Percentiles rank a stretch among this genome's conserved stretches.
Conservation (phyloP, 2,329 filamentous ascomycete species). For the Fusarium secorum region DNA sequence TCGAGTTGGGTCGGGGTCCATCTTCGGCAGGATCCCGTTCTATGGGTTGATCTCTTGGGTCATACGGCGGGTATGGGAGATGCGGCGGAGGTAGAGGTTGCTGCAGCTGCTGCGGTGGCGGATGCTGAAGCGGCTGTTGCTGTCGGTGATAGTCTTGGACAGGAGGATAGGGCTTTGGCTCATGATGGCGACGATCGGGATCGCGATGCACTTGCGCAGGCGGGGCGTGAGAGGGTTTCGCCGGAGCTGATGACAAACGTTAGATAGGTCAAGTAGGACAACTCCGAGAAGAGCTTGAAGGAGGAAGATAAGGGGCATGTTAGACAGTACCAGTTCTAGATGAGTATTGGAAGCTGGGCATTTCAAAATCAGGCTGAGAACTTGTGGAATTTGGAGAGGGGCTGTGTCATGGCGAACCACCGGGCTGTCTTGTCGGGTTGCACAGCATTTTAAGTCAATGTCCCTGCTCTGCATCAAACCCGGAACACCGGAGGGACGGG, state of each 20-base stretch:
- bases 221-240: no score
- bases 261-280: no score
- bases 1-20: conserved; percentile 60
- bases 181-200: no score
- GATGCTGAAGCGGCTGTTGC: no score
- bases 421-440: neutral
- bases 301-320: conserved; percentile 40
- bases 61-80: conserved; percentile 54
- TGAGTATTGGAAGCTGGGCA: neutral
- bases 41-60: conserved; percentile 59
- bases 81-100: conserved; percentile 47
- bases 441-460: neutral
- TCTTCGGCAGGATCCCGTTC: conserved; percentile 64
- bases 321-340: neutral
- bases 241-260: no score
- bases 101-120: conserved; percentile 16
- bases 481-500: neutral
- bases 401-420: neutral
- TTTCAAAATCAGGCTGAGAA: neutral
- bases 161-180: neutral
- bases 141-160: no score
- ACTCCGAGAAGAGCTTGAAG: conserved; percentile 51
- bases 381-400: neutral
- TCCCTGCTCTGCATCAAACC: neutral
- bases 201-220: no score